phyloP scores from a whole-genome alignment of 1,139 yeast species.

The Geotrichum klebahnii region DNA sequence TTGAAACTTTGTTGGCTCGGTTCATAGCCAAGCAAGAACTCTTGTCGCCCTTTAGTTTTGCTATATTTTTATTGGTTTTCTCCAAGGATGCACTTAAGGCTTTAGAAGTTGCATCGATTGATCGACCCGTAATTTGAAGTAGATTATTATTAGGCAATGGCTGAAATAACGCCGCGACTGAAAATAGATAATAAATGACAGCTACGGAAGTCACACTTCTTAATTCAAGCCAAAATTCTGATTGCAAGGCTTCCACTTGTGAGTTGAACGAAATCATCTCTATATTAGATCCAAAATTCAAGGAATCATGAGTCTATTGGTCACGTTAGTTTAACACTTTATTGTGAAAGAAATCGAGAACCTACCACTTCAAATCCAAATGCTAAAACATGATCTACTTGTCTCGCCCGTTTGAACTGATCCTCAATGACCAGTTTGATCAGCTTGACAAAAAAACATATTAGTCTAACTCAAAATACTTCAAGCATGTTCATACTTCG shows the following conservation, averaged over 20 bases:
- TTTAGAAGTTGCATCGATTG: constrained; percentile 5
- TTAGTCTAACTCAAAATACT: background rate
- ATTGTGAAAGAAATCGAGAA: too few relatives aligned
- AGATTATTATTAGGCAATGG: constrained; percentile 10
- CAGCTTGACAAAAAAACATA: background rate
- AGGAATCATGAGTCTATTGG: background rate
- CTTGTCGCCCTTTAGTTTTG: background rate
- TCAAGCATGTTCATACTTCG: background rate
- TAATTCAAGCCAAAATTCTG: constrained; percentile 8
- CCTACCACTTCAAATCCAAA: constrained; percentile 8
- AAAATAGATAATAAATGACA: constrained; percentile 7
- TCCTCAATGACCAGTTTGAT: constrained; percentile 7
- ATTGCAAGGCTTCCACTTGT: constrained; percentile 6
- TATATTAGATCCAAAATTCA: constrained; percentile 11
- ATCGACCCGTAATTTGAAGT: constrained; percentile 15
- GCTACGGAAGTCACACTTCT: constrained; percentile 5
- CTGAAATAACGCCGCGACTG: constrained; percentile 11
- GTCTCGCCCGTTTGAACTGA: constrained; percentile 1
- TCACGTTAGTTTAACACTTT: too few relatives aligned
- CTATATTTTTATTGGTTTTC: background rate
- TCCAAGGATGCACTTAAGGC: background rate
- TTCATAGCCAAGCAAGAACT: too few relatives aligned
- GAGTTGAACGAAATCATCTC: constrained; percentile 15
- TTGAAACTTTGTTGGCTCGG: constrained; percentile 6
- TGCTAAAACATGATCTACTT: constrained; percentile 10